Conservation (phyloP, 108 stramenopile genomes). For the Nannochloropsis oceanica region DNA sequence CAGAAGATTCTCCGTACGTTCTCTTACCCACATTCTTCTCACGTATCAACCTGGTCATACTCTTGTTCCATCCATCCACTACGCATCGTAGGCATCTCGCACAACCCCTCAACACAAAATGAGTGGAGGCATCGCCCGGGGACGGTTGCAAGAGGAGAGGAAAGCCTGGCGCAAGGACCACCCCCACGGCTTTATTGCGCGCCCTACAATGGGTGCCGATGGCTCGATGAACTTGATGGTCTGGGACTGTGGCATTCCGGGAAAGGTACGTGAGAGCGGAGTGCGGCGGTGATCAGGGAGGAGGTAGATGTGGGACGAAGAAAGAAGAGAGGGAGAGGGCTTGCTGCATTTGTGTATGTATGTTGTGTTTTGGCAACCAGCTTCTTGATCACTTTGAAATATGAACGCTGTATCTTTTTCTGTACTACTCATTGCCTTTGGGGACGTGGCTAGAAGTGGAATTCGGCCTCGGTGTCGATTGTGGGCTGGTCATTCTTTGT, state of each 20-base stretch:
- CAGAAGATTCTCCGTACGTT: too few relatives aligned
- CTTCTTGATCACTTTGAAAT: too few relatives aligned
- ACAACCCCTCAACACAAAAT: not conserved
- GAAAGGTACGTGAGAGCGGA: slow-evolving; percentile 11
- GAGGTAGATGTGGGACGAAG: slow-evolving; percentile 5
- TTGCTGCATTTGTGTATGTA: too few relatives aligned
- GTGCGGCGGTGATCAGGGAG: too few relatives aligned
- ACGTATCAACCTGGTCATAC: too few relatives aligned
- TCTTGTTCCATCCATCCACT: too few relatives aligned
- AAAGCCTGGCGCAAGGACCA: slow-evolving; percentile 80
- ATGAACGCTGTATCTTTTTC: too few relatives aligned
- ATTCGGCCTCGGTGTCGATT: not conserved
- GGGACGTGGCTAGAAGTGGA: not conserved
- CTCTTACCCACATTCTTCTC: too few relatives aligned
- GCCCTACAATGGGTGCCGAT: slow-evolving; percentile 63
- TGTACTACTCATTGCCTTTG: too few relatives aligned
- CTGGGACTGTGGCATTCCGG: slow-evolving; percentile 93
- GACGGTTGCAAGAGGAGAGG: slow-evolving; percentile 62
- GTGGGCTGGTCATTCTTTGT: not conserved
- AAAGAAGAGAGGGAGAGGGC: slow-evolving; percentile 37
- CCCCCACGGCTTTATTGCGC: slow-evolving; percentile 85
- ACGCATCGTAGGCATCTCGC: too few relatives aligned
- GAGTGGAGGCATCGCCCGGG: slow-evolving; percentile 39
- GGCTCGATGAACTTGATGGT: slow-evolving; percentile 74
- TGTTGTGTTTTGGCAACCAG: too few relatives aligned